Conservation (phyloP, 768 basidiomycete species). For the Gyrodon lividus region DNA sequence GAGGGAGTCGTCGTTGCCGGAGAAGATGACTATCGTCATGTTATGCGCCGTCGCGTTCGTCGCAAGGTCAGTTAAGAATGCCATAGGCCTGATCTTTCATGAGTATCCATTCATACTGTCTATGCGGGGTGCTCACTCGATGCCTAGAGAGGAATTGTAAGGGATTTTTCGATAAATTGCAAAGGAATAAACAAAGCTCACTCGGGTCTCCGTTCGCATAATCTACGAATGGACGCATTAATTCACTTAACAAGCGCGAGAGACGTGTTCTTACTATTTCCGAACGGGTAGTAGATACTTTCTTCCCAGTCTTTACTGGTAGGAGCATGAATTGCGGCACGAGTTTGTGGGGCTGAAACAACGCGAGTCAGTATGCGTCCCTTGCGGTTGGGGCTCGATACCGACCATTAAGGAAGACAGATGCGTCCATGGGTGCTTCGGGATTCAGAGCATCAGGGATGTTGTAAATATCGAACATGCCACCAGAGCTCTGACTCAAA, state of each 20-base stretch:
- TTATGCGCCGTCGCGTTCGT: slow-evolving; percentile 55
- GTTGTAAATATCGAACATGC: slow-evolving; percentile 49
- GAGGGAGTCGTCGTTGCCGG: slow-evolving; percentile 69
- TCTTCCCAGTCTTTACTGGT: slow-evolving; percentile 48
- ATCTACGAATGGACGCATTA: slow-evolving; percentile 13
- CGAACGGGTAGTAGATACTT: slow-evolving; percentile 36
- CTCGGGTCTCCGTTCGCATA: slow-evolving; percentile 30
- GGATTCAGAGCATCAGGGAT: slow-evolving; percentile 57
- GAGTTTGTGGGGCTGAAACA: slow-evolving; percentile 48
- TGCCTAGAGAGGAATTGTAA: slow-evolving; percentile 21
- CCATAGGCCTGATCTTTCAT: slow-evolving; percentile 49
- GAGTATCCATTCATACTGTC: not conserved
- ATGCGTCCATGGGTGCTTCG: slow-evolving; percentile 47
- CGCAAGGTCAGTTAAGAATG: slow-evolving; percentile 63
- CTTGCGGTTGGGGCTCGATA: not conserved
- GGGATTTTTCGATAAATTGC: not conserved
- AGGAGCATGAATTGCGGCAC: slow-evolving; percentile 67
- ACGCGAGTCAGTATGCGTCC: not conserved
- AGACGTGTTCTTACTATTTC: slow-evolving; percentile 23
- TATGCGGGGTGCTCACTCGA: slow-evolving; percentile 28
- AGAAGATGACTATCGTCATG: slow-evolving; percentile 57
- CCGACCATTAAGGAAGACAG: slow-evolving; percentile 63
- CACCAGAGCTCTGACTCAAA: slow-evolving; percentile 24
- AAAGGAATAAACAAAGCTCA: slow-evolving; percentile 16
- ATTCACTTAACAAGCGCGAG: not conserved